A percentile compares a stretch with the other conserved stretches of the same genome.
These are phyloP conservation scores for Paecilomyces dactylethromorphus DNA, from an alignment of 2,329 filamentous ascomycete genomes.

Conservation along the genomic window DNA sequence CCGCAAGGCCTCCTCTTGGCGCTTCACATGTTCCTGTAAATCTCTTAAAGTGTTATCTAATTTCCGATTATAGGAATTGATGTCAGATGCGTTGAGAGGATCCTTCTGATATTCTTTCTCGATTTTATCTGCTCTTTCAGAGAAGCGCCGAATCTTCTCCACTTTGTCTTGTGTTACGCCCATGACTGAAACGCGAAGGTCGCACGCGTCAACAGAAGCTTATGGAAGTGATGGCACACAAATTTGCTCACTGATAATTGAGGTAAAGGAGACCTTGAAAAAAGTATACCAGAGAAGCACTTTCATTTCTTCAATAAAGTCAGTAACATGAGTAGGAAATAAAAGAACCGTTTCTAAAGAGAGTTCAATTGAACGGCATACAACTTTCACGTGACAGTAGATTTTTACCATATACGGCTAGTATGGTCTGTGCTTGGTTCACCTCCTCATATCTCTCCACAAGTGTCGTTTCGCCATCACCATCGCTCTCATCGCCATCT, in stretches of 20 bases:
- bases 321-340: neutral
- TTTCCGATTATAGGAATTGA: constrained; percentile 27
- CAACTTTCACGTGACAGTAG: neutral
- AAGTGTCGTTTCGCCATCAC: neutral
- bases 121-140: constrained; percentile 24
- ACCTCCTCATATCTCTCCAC: neutral
- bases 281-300: no score
- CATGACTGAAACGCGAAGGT: constrained; percentile 14
- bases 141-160: constrained; percentile 28
- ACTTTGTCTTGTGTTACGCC: constrained; percentile 24
- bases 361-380: neutral
- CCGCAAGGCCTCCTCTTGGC: constrained; percentile 42
- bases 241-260: neutral
- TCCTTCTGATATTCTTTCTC: constrained; percentile 26
- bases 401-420: neutral
- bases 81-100: constrained; percentile 18
- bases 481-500: neutral
- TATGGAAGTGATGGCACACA: neutral
- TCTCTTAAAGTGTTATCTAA: constrained; percentile 63
- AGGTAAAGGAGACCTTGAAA: neutral
- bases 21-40: constrained; percentile 50
- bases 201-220: neutral
- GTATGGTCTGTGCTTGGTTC: neutral
- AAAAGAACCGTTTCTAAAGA: neutral
- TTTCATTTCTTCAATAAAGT: neutral